phyloP scores from a whole-genome alignment of 805 yeast genomes.

The Babjeviella inositovora region DNA sequence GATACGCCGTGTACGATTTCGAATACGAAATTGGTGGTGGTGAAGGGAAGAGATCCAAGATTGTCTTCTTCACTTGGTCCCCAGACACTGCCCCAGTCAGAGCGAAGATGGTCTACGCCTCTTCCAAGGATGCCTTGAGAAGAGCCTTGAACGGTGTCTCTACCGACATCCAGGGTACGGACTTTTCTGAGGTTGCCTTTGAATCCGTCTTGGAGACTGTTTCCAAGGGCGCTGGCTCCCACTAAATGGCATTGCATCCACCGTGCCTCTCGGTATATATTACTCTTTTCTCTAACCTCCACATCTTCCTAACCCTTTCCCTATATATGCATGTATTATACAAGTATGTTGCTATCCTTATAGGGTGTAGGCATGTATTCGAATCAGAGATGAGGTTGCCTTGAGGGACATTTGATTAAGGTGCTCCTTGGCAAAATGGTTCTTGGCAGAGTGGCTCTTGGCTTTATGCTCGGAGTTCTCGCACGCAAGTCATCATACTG shows the following conservation, averaged over 20 bases:
- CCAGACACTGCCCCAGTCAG: conserved; percentile 96
- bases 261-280: too few species aligned
- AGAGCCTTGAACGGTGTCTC: conserved; percentile 93
- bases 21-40: conserved; percentile 82
- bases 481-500: too few species aligned
- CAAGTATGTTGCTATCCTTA: too few species aligned
- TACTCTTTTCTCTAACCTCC: too few species aligned
- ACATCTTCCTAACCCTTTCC: too few species aligned
- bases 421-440: too few species aligned
- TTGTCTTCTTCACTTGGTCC: conserved; percentile 75
- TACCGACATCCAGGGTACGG: conserved; percentile 95
- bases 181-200: conserved; percentile 90
- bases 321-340: too few species aligned
- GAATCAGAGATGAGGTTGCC: too few species aligned
- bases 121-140: conserved; percentile 96
- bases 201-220: conserved; percentile 87
- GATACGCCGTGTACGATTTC: conserved; percentile 93
- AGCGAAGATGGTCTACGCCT: conserved; percentile 95
- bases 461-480: too few species aligned
- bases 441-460: too few species aligned
- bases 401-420: too few species aligned
- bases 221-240: conserved; percentile 63
- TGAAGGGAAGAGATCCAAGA: conserved; percentile 86
- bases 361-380: too few species aligned
- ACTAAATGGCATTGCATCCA: conserved; percentile 13